Evolutionary conservation across 768 basidiomycete species (phyloP).

Genomic region (Tulasnella sp.): DNA sequence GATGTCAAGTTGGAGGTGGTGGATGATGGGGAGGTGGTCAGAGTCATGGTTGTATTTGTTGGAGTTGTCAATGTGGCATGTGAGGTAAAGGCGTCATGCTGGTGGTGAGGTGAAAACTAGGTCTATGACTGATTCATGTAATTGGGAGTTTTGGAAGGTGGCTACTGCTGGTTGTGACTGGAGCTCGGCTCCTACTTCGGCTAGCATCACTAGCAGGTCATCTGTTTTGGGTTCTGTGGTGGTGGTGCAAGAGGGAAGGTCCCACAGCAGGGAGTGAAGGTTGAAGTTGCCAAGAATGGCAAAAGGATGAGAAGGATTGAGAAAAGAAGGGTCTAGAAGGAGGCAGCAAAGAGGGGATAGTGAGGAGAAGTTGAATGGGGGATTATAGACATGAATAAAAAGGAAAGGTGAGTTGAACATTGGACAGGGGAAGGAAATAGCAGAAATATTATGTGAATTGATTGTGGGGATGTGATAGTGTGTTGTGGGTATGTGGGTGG

Average conservation of each 20-base stretch:
- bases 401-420: constrained; percentile 2
- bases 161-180: constrained; percentile 8
- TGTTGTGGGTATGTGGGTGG: background rate
- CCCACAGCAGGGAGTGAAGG: constrained; percentile 16
- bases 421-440: constrained; percentile 3
- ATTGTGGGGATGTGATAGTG: background rate
- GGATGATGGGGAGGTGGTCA: no score
- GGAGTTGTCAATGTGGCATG: background rate
- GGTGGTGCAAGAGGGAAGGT: background rate
- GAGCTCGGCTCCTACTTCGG: background rate
- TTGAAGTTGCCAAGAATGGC: constrained; percentile 14
- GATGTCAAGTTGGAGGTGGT: no score
- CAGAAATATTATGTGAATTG: background rate
- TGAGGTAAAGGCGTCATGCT: background rate
- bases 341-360: background rate
- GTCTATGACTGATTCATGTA: constrained; percentile 13
- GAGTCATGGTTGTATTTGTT: constrained; percentile 8
- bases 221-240: constrained; percentile 2
- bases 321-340: background rate
- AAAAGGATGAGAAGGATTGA: background rate
- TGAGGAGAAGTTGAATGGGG: constrained; percentile 11
- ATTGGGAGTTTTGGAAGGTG: constrained; percentile 12
- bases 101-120: constrained; percentile 5
- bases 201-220: background rate
- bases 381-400: constrained; percentile 17